Conservation (phyloP, 495 filamentous ascomycete genomes). For the Polyplosphaeria fusca region DNA sequence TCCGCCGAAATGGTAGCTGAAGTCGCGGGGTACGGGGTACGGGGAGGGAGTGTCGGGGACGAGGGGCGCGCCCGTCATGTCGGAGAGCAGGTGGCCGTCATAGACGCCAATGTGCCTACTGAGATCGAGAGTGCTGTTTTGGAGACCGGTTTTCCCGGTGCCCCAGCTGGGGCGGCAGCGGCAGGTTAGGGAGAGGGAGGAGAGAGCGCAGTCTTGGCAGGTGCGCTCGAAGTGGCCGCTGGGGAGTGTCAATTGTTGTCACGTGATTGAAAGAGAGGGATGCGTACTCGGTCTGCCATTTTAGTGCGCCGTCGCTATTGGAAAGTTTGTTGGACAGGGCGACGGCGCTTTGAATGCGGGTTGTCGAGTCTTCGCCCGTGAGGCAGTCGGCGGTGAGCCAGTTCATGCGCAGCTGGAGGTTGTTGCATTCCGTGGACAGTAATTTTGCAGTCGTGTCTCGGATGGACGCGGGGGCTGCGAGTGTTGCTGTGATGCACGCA, state of each 20-base stretch:
- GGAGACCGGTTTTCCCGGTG: no score
- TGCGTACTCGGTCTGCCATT: no score
- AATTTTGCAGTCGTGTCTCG: no score
- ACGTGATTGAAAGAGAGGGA: no score
- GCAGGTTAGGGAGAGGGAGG: background rate
- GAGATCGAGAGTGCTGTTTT: no score
- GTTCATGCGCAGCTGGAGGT: background rate
- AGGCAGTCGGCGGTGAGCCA: slow-evolving; percentile 5
- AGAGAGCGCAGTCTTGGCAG: no score
- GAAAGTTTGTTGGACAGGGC: slow-evolving; percentile 6
- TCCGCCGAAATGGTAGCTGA: background rate
- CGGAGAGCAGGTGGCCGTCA: slow-evolving; percentile 6
- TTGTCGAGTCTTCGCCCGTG: slow-evolving; percentile 9
- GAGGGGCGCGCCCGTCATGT: background rate
- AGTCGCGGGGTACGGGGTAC: background rate
- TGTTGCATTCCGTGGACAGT: slow-evolving; percentile 6
- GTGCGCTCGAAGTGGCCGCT: background rate
- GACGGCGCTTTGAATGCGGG: slow-evolving; percentile 6
- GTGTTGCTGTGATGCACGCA: no score
- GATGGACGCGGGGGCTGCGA: no score
- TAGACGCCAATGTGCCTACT: slow-evolving; percentile 8
- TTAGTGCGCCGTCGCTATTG: slow-evolving; percentile 1
- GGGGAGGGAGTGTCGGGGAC: background rate
- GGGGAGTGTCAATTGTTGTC: no score
- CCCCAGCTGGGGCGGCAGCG: background rate